phyloP scores from a whole-genome alignment of 2,329 filamentous ascomycete genomes.

The Curvularia eragrostidis region DNA sequence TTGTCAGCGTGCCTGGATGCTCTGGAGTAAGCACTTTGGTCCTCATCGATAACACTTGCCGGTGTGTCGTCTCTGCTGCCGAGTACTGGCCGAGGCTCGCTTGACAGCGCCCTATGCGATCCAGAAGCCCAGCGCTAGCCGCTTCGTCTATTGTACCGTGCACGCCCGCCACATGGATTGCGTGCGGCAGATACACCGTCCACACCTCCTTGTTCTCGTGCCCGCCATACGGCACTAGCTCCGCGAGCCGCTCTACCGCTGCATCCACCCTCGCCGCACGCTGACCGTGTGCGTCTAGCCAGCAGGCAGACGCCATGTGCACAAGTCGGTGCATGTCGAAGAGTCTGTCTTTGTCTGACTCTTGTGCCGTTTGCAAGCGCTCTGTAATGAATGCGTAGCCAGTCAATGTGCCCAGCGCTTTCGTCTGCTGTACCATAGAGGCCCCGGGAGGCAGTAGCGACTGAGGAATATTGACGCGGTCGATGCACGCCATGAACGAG shows the following conservation, averaged over 20 bases:
- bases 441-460: slow-evolving; percentile 40
- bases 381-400: slow-evolving; percentile 45
- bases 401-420: slow-evolving; percentile 46
- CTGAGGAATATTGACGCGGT: slow-evolving; percentile 42
- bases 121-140: slow-evolving; percentile 15
- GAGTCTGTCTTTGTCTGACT: slow-evolving; percentile 10
- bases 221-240: slow-evolving; percentile 31
- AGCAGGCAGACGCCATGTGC: slow-evolving; percentile 43
- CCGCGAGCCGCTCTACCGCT: slow-evolving; percentile 24
- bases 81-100: slow-evolving; percentile 10
- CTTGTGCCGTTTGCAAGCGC: slow-evolving; percentile 11
- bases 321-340: slow-evolving; percentile 48
- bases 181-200: slow-evolving; percentile 45
- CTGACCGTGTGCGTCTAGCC: slow-evolving; percentile 34
- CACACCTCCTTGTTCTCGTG: slow-evolving; percentile 33
- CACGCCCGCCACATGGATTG: slow-evolving; percentile 16
- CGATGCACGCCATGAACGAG: slow-evolving; percentile 46
- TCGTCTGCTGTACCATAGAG: slow-evolving; percentile 27
- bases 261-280: slow-evolving; percentile 21
- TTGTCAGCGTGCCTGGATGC: slow-evolving; percentile 1
- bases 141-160: slow-evolving; percentile 1
- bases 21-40: background rate
- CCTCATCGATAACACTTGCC: background rate
- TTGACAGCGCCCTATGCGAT: slow-evolving; percentile 22
- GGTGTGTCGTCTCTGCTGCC: background rate